Percentiles rank a stretch among this genome's conserved stretches.
Conservation (phyloP, 805 yeast species). For the Isabelozyma rhagii region DNA sequence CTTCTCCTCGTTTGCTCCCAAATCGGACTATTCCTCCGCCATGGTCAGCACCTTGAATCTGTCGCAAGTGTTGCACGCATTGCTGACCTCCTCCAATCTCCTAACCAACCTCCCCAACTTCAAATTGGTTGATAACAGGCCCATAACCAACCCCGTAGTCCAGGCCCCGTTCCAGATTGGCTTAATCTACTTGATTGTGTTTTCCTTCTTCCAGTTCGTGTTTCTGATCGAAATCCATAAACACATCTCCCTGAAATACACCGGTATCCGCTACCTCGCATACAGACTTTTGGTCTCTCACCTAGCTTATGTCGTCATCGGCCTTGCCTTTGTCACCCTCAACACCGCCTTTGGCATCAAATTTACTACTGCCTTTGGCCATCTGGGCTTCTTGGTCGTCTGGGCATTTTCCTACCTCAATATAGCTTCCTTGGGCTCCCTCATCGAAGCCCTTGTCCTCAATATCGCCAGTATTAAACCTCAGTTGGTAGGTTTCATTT, state of each 20-base stretch:
- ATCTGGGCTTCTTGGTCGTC: slow-evolving; percentile 29
- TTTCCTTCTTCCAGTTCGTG: slow-evolving; percentile 32
- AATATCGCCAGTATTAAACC: slow-evolving; percentile 19
- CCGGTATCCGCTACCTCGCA: slow-evolving; percentile 20
- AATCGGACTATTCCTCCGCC: slow-evolving; percentile 13
- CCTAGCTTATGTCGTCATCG: slow-evolving; percentile 21
- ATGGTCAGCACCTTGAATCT: slow-evolving; percentile 10
- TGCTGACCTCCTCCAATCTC: slow-evolving; percentile 16
- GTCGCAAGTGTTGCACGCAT: slow-evolving; percentile 4
- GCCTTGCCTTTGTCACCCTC: slow-evolving; percentile 25
- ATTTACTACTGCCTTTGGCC: slow-evolving; percentile 20
- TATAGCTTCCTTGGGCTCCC: slow-evolving; percentile 28
- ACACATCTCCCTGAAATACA: slow-evolving; percentile 22
- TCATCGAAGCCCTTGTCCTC: slow-evolving; percentile 25
- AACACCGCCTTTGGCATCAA: slow-evolving; percentile 26
- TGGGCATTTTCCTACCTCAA: slow-evolving; percentile 28
- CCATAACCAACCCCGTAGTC: slow-evolving; percentile 19
- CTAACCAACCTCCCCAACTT: slow-evolving; percentile 23
- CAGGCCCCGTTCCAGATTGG: slow-evolving; percentile 34
- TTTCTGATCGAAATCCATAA: slow-evolving; percentile 23
- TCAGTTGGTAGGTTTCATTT: slow-evolving; percentile 24
- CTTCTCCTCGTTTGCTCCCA: slow-evolving; percentile 13
- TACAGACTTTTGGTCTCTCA: slow-evolving; percentile 25
- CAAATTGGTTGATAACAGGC: slow-evolving; percentile 17
- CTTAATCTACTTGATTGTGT: slow-evolving; percentile 26